Evolutionary conservation across 768 basidiomycete species (phyloP).

Genomic region (Coprinellus micaceus): DNA sequence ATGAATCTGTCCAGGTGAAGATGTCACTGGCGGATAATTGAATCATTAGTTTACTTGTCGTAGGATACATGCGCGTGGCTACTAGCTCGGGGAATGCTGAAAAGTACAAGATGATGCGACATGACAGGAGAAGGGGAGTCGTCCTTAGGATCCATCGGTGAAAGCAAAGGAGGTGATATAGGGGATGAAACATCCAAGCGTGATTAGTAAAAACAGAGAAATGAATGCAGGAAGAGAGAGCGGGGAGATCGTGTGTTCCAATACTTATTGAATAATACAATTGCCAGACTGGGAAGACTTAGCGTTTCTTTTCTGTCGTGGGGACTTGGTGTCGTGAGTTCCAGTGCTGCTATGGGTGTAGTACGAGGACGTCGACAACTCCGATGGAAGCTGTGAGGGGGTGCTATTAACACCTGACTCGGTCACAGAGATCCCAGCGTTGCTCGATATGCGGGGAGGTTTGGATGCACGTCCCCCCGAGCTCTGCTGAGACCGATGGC

Average conservation of each 20-base stretch:
- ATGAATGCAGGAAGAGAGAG: conserved; percentile 5
- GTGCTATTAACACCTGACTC: conserved; percentile 1
- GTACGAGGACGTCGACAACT: conserved; percentile 22
- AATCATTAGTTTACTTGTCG: no score
- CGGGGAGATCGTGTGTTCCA: not conserved
- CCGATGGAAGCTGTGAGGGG: conserved; percentile 1
- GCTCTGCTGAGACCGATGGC: conserved; percentile 15
- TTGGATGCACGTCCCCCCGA: conserved; percentile 1
- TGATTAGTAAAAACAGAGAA: conserved; percentile 13
- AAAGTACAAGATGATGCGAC: conserved; percentile 2
- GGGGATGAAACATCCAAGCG: not conserved
- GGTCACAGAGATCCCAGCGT: conserved; percentile 4
- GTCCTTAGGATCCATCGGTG: conserved; percentile 3
- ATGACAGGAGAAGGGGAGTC: conserved; percentile 5
- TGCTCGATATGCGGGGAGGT: conserved; percentile 3
- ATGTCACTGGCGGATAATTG: no score
- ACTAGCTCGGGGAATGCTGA: not conserved
- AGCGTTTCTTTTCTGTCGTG: conserved; percentile 34
- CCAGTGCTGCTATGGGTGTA: conserved; percentile 15
- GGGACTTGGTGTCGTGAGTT: conserved; percentile 35
- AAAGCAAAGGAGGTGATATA: no score
- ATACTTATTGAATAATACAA: conserved; percentile 45
- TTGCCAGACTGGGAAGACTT: conserved; percentile 31
- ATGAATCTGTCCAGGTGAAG: no score
- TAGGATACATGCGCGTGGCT: no score